Evolutionary conservation across 495 filamentous ascomycete species (phyloP), one percentile per base, ranked within the genome.

Genomic region (Xylaria palmicola): DNA sequence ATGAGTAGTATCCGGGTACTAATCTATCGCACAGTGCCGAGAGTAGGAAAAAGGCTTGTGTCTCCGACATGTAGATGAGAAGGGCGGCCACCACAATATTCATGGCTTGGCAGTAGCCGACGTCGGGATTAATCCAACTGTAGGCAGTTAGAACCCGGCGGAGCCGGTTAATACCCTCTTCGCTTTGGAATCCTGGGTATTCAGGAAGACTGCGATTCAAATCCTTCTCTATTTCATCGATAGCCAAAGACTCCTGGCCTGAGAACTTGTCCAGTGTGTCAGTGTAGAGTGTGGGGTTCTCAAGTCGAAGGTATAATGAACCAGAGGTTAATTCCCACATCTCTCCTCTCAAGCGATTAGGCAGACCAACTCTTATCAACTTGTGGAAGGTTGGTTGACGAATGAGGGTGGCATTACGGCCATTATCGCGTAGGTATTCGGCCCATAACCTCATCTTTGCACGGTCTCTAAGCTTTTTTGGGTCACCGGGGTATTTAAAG

Each of bases 21-120:
- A 98, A 82, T 27, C 93, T 86, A 73, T 98, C 93, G 73, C 94
- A 98, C 6, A 98, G 81, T 10, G 92, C 83, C 34, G 92, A 96
- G 22, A 98, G 85, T 6, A 97, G 83, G 74, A 92, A 98, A 74
- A 98, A 98, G 4, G 94, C 94, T 77, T 98, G 94, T 0, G 88
- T 72, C 72, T 98, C 94, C 5, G 94, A 98, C 89, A 96, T 94
- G 77, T 98, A 98, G 79, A 98, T 98, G 37, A 98, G 81, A 54
- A 98, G 73, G 8, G 94, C 94, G 17, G 94, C 94, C 6, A 96
- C 93, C 17, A 98, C 94, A 62, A 98, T 98, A 70, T 98, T 98
- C 94, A 98, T 98, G 22, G 94, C 94, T 73, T 98, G 94, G 72
- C 94, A 98, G 72, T 98, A 98, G 26, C 94, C 94, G 39, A 98